phyloP scores from a whole-genome alignment of 106 monocot genomes.

The Phalaenopsis equestris region DNA sequence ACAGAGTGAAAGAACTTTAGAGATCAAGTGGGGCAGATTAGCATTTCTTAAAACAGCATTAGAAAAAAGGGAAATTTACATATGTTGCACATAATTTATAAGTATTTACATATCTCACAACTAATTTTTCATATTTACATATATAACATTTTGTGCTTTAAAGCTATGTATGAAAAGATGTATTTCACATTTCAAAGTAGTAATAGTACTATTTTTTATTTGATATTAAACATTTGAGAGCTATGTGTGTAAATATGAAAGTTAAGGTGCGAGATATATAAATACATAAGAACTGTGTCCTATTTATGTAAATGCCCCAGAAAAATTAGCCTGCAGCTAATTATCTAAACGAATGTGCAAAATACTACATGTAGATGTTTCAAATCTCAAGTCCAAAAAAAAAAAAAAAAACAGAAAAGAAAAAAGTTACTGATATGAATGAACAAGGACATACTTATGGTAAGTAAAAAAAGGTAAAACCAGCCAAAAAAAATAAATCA shows the following conservation, averaged over 20 bases:
- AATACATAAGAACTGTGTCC: too few species aligned
- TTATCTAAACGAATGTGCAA: neutral
- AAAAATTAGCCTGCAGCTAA: neutral
- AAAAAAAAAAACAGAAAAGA: neutral
- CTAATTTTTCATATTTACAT: too few species aligned
- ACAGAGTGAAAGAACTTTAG: slow-evolving; percentile 1
- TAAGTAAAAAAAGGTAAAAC: neutral
- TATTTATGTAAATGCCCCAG: neutral
- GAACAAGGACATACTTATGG: neutral
- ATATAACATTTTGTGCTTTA: neutral
- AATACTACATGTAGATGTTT: neutral
- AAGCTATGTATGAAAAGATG: too few species aligned
- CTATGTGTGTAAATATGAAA: too few species aligned
- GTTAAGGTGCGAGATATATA: too few species aligned
- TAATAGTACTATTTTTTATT: too few species aligned
- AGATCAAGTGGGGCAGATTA: slow-evolving; percentile 4
- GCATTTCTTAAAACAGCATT: slow-evolving; percentile 3
- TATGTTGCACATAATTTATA: too few species aligned
- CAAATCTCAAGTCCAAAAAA: neutral
- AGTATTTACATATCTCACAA: too few species aligned
- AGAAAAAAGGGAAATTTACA: neutral
- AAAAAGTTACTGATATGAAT: neutral
- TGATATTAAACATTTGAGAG: too few species aligned
- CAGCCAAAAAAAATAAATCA: neutral
- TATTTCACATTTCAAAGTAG: too few species aligned